A percentile compares a stretch with the other conserved stretches of the same genome.
Evolutionary conservation across 2,329 filamentous ascomycete species (phyloP).

Genomic region (Trichoderma hamatum): DNA sequence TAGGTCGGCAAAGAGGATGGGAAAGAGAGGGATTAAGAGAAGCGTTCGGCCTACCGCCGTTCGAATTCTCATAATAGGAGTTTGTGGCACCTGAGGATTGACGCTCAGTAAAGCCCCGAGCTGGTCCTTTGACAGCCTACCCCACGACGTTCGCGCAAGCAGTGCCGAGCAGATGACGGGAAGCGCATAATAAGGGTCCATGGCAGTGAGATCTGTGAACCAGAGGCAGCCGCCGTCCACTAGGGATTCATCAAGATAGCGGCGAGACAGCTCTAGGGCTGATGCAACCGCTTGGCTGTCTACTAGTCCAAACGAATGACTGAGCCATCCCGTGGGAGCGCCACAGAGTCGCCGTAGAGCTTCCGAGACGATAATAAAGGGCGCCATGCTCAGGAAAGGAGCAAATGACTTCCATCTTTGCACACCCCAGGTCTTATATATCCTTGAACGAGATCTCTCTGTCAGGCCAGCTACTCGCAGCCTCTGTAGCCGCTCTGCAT

Average conservation of each 20-base stretch:
- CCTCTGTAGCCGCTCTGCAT: constrained; percentile 32
- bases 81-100: constrained; percentile 27
- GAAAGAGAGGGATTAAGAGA: constrained; percentile 41
- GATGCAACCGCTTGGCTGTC: constrained; percentile 31
- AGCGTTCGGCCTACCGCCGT: constrained; percentile 37
- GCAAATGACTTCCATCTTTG: constrained; percentile 52
- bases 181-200: constrained; percentile 55
- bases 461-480: constrained; percentile 34
- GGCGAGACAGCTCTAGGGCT: constrained; percentile 34
- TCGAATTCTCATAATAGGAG: constrained; percentile 33
- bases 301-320: constrained; percentile 38
- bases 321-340: constrained; percentile 38
- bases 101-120: constrained; percentile 36
- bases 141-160: constrained; percentile 38
- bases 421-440: constrained; percentile 46
- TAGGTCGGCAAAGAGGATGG: constrained; percentile 41
- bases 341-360: constrained; percentile 51
- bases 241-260: constrained; percentile 46
- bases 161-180: constrained; percentile 44
- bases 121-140: constrained; percentile 36
- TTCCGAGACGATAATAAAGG: constrained; percentile 57
- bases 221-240: constrained; percentile 56
- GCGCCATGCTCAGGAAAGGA: constrained; percentile 47
- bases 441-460: constrained; percentile 38
- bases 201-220: constrained; percentile 57